These are phyloP conservation scores for Ophiosphaerella korrae DNA, from an alignment of 2,329 filamentous ascomycete species.

Conservation along the genomic window DNA sequence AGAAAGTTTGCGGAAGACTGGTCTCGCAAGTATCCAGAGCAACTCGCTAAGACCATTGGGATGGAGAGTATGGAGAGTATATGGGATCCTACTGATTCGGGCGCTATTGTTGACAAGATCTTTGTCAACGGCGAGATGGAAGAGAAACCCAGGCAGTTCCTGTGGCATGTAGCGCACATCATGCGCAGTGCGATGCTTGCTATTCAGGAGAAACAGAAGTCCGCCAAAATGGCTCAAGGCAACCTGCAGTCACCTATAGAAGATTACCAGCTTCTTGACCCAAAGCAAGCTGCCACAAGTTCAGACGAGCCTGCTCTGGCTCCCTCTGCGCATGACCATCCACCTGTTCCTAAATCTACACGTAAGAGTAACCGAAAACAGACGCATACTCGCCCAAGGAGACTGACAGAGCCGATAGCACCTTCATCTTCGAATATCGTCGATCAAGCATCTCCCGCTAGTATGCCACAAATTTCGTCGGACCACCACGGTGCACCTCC, in stretches of 20 bases:
- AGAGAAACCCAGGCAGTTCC: conserved; percentile 30
- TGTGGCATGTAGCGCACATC: conserved; percentile 35
- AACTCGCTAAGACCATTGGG: conserved; percentile 19
- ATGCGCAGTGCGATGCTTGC: conserved; percentile 27
- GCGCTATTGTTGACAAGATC: conserved; percentile 34
- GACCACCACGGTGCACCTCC: background rate
- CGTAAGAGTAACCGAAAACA: conserved; percentile 17
- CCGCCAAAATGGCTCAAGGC: background rate
- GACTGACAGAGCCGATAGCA: conserved; percentile 17
- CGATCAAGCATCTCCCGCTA: background rate
- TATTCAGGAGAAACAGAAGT: background rate
- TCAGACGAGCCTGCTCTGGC: background rate
- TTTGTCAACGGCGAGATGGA: conserved; percentile 32
- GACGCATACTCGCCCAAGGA: background rate
- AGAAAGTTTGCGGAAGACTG: conserved; percentile 29
- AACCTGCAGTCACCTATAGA: background rate
- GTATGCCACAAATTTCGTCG: background rate
- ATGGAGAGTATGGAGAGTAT: conserved; percentile 15
- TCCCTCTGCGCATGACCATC: background rate
- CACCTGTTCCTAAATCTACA: background rate
- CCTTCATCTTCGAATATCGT: conserved; percentile 1
- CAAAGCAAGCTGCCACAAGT: background rate
- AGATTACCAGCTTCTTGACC: background rate
- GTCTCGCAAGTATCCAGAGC: conserved; percentile 24
- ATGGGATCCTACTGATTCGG: conserved; percentile 22